Evolutionary conservation across 495 filamentous ascomycete species (phyloP).

Genomic region (Jackrogersella multiformis): DNA sequence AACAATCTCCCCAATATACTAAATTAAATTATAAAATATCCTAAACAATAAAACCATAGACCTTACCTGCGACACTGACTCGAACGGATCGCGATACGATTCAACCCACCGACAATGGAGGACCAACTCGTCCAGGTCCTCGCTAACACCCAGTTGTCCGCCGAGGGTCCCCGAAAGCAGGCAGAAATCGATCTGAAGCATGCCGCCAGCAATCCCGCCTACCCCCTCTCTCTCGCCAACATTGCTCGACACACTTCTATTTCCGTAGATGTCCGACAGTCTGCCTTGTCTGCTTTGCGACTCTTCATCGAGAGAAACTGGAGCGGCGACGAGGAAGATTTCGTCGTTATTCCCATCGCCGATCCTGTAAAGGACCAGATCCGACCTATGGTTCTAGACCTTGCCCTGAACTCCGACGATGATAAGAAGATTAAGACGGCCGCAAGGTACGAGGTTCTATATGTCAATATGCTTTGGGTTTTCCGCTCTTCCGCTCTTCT

Average conservation of each 20-base stretch:
- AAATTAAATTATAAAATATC: too few relatives aligned
- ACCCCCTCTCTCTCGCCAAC: constrained; percentile 78
- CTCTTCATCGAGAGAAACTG: constrained; percentile 83
- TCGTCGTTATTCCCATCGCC: constrained; percentile 71
- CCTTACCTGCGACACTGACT: neutral
- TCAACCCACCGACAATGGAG: constrained; percentile 67
- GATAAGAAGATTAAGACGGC: constrained; percentile 86
- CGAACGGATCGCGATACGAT: constrained; percentile 12
- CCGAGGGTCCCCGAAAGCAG: constrained; percentile 74
- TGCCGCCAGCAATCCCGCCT: constrained; percentile 70
- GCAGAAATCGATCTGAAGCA: constrained; percentile 80
- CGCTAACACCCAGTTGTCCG: constrained; percentile 76
- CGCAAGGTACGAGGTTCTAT: constrained; percentile 63
- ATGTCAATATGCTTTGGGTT: neutral
- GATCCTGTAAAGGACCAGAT: constrained; percentile 79
- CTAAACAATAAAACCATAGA: too few relatives aligned
- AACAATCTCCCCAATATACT: constrained; percentile 16
- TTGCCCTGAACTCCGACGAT: constrained; percentile 77
- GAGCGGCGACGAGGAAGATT: constrained; percentile 64
- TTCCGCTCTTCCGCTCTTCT: too few relatives aligned
- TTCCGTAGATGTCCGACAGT: constrained; percentile 77
- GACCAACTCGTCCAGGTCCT: constrained; percentile 84
- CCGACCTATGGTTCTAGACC: constrained; percentile 71
- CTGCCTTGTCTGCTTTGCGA: constrained; percentile 81
- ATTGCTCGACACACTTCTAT: constrained; percentile 79